phyloP scores from a whole-genome alignment of 305 asterid species.

The Ilex paraguariensis region DNA sequence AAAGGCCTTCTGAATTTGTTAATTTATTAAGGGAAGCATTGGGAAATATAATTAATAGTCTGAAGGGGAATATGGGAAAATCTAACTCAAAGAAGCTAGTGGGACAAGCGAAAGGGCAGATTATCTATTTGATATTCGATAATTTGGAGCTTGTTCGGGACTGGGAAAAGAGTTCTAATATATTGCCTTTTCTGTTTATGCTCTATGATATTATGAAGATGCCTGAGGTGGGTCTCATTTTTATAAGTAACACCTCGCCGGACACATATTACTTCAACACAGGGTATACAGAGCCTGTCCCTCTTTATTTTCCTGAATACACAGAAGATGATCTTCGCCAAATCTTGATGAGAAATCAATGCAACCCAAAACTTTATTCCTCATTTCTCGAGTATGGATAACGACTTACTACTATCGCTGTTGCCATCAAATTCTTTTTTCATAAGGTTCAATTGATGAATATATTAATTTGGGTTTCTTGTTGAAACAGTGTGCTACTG shows the following conservation, averaged over 20 bases:
- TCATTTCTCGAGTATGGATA: constrained; percentile 77
- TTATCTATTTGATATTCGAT: constrained; percentile 84
- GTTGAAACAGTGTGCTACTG: constrained; percentile 59
- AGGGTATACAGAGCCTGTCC: constrained; percentile 66
- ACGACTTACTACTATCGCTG: neutral
- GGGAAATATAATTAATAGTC: constrained; percentile 34
- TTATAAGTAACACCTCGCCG: constrained; percentile 64
- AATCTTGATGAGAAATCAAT: constrained; percentile 61
- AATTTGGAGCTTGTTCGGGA: constrained; percentile 59
- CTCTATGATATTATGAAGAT: constrained; percentile 62
- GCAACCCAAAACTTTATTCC: constrained; percentile 60
- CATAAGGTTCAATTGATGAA: no score
- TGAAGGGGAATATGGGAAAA: constrained; percentile 41
- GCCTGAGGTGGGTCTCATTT: constrained; percentile 77
- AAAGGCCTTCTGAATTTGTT: constrained; percentile 81
- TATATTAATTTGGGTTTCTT: constrained; percentile 16
- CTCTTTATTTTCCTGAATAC: constrained; percentile 76
- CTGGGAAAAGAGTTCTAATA: constrained; percentile 65
- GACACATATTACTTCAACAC: constrained; percentile 69
- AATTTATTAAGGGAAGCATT: constrained; percentile 67
- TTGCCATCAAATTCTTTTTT: no score
- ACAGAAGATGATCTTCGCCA: constrained; percentile 68
- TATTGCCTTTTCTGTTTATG: constrained; percentile 62
- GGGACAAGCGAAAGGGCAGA: constrained; percentile 45
- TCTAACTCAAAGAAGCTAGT: constrained; percentile 41